These are phyloP conservation scores for Cryptococcus floricola DNA, from an alignment of 1,284 basidiomycete genomes.

Conservation along the genomic window DNA sequence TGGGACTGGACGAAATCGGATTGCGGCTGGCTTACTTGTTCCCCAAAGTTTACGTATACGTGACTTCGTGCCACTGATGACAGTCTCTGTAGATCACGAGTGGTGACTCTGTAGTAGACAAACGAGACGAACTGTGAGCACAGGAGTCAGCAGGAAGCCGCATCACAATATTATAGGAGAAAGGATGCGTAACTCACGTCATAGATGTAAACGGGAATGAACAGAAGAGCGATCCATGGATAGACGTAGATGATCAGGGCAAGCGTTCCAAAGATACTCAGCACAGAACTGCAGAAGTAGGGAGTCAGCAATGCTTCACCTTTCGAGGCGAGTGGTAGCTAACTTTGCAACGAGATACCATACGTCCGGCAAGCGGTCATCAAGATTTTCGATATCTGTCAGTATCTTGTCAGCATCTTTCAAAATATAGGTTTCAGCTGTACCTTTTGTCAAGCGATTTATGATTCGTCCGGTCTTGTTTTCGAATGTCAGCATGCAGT, in stretches of 20 bases:
- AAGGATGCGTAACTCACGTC: constrained; percentile 14
- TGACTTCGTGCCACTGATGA: constrained; percentile 27
- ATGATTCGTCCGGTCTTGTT: constrained; percentile 56
- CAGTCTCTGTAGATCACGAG: constrained; percentile 35
- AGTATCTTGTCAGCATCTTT: background rate
- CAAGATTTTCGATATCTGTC: constrained; percentile 27
- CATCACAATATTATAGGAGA: background rate
- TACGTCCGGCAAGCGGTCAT: constrained; percentile 18
- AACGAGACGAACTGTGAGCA: constrained; percentile 16
- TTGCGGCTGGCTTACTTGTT: constrained; percentile 23
- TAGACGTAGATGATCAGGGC: constrained; percentile 31
- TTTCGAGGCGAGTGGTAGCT: background rate
- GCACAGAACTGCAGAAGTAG: background rate
- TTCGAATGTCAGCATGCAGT: too few species aligned
- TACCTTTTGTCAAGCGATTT: constrained; percentile 57
- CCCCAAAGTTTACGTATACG: constrained; percentile 34
- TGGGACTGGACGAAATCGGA: too few species aligned
- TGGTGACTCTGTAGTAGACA: constrained; percentile 29
- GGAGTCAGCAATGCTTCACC: background rate
- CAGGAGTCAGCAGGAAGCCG: too few species aligned
- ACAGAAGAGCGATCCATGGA: constrained; percentile 23
- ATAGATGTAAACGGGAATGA: constrained; percentile 28
- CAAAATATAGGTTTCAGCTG: background rate
- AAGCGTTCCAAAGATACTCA: constrained; percentile 25
- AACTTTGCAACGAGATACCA: constrained; percentile 12